Evolutionary conservation across 1,284 basidiomycete species (phyloP).

Genomic region (Ganoderma resinaceum): DNA sequence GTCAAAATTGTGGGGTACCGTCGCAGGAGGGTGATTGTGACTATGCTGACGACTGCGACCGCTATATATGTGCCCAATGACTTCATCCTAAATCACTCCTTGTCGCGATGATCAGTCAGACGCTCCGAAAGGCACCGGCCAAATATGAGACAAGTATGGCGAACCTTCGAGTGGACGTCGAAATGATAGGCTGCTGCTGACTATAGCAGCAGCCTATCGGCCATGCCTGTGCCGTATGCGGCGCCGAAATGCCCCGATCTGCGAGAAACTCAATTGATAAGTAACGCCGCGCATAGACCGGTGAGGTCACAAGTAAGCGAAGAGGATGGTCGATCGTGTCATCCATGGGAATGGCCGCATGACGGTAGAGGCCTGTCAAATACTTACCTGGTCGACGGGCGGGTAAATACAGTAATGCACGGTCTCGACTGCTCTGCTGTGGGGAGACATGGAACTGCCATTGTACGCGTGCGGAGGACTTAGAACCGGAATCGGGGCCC

Average conservation of each 20-base stretch:
- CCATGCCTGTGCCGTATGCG: neutral
- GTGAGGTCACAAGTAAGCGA: neutral
- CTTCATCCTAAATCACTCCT: constrained; percentile 8
- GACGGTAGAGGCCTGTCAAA: neutral
- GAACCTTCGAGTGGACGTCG: neutral
- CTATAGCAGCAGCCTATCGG: neutral
- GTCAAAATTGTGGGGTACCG: constrained; percentile 26
- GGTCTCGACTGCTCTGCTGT: too few species aligned
- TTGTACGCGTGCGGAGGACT: neutral
- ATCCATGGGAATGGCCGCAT: neutral
- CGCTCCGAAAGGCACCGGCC: neutral
- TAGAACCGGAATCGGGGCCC: too few species aligned
- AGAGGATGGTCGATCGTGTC: neutral
- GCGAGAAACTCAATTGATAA: constrained; percentile 1
- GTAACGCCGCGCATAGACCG: neutral
- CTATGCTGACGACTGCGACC: constrained; percentile 26
- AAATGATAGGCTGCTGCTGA: neutral
- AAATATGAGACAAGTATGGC: constrained; percentile 9
- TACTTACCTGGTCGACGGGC: too few species aligned
- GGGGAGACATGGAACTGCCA: too few species aligned
- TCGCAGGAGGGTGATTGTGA: constrained; percentile 28
- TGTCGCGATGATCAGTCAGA: constrained; percentile 19
- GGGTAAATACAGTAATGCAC: too few species aligned
- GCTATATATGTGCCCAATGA: constrained; percentile 27
- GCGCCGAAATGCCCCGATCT: neutral